phyloP scores from a whole-genome alignment of 2,329 filamentous ascomycete species.

The Aschersonia sp. region DNA sequence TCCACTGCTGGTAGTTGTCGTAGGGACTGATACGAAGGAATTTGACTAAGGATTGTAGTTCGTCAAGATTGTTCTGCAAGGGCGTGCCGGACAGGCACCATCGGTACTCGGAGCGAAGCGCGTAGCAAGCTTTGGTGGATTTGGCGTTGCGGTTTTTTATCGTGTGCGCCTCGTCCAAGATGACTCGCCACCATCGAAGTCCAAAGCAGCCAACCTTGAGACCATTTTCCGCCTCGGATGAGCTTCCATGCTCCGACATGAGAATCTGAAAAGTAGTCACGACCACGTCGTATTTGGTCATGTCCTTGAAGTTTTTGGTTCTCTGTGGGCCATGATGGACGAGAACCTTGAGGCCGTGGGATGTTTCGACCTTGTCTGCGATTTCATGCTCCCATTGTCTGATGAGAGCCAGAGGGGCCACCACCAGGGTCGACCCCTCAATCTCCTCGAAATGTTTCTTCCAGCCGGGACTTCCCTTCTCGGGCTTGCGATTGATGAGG shows the following conservation, averaged over 20 bases:
- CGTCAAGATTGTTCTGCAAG: slow-evolving; percentile 96
- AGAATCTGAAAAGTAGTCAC: slow-evolving; percentile 95
- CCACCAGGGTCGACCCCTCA: slow-evolving; percentile 72
- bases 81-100: slow-evolving; percentile 96
- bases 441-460: slow-evolving; percentile 56
- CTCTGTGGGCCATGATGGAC: slow-evolving; percentile 84
- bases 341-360: slow-evolving; percentile 62
- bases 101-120: slow-evolving; percentile 69
- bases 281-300: slow-evolving; percentile 83
- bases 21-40: slow-evolving; percentile 90
- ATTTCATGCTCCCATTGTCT: slow-evolving; percentile 96
- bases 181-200: slow-evolving; percentile 86
- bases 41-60: slow-evolving; percentile 82
- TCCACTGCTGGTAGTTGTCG: slow-evolving; percentile 75
- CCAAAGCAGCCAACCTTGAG: slow-evolving; percentile 75
- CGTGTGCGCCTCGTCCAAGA: slow-evolving; percentile 91
- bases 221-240: slow-evolving; percentile 43
- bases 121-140: slow-evolving; percentile 81
- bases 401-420: slow-evolving; percentile 86
- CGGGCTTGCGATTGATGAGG: slow-evolving; percentile 62
- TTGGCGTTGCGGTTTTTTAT: slow-evolving; percentile 99
- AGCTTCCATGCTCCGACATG: slow-evolving; percentile 72
- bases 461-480: slow-evolving; percentile 39
- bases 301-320: slow-evolving; percentile 61
- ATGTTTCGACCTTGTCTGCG: slow-evolving; percentile 58